phyloP scores from a whole-genome alignment of 345 rosid species.

The Arabidopsis suecica region DNA sequence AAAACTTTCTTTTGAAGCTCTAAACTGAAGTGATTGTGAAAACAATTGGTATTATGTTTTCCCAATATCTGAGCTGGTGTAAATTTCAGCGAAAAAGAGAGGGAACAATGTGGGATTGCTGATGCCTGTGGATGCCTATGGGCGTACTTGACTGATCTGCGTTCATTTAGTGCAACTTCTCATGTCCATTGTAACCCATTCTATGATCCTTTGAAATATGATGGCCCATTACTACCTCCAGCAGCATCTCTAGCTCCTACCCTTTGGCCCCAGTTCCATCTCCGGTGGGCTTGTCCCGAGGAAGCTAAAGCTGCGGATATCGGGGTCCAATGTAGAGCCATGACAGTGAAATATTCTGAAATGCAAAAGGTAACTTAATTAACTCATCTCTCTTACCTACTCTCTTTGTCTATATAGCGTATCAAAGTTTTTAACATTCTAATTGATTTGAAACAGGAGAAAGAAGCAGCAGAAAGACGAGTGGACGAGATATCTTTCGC shows the following conservation, averaged over 20 bases:
- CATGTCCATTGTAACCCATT: constrained; percentile 86
- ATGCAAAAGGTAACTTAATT: constrained; percentile 61
- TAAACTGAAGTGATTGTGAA: constrained; percentile 9
- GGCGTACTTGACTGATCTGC: constrained; percentile 82
- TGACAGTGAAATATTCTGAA: constrained; percentile 70
- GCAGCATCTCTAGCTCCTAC: constrained; percentile 99
- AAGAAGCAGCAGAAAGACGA: constrained; percentile 77
- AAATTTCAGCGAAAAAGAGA: constrained; percentile 88
- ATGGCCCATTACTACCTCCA: constrained; percentile 74
- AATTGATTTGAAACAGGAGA: constrained; percentile 59
- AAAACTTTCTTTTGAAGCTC: constrained; percentile 28
- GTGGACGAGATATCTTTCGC: constrained; percentile 60
- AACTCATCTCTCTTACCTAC: constrained; percentile 26
- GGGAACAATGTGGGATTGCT: constrained; percentile 72
- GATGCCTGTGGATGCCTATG: constrained; percentile 93
- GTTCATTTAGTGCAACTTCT: constrained; percentile 60
- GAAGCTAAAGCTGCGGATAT: constrained; percentile 88
- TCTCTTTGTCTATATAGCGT: neutral
- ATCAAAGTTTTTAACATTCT: constrained; percentile 1
- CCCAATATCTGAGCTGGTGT: neutral
- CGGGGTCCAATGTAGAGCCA: constrained; percentile 77
- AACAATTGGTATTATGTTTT: constrained; percentile 3
- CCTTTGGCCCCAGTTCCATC: constrained; percentile 97
- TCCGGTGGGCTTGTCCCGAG: constrained; percentile 93
- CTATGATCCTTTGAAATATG: constrained; percentile 68